Percentiles rank a stretch among this genome's conserved stretches.
These are phyloP conservation scores for Fusarium camptoceras DNA, from an alignment of 2,329 filamentous ascomycete genomes.

Conservation along the genomic window DNA sequence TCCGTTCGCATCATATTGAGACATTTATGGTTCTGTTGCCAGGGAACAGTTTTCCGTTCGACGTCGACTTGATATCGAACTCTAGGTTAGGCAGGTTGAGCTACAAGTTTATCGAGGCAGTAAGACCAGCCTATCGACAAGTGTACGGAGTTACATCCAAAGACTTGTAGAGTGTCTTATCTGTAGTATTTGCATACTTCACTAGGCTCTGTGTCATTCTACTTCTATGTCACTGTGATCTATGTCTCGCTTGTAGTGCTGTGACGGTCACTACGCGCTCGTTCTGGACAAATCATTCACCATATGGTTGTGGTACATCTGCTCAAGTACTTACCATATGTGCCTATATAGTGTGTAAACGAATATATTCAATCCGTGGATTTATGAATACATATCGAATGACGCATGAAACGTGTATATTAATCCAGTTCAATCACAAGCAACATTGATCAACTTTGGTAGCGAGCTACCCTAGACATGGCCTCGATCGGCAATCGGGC, in stretches of 20 bases:
- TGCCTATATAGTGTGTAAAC: neutral
- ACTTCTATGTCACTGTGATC: neutral
- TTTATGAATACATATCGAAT: neutral
- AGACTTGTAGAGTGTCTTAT: neutral
- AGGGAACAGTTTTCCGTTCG: neutral
- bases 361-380: accelerated
- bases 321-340: too few relatives aligned
- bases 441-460: neutral
- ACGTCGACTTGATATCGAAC: neutral
- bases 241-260: neutral
- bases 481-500: constrained; percentile 36
- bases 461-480: constrained; percentile 20
- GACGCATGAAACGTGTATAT: neutral
- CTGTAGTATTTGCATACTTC: neutral
- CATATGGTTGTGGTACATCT: too few relatives aligned
- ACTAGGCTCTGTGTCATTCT: neutral
- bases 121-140: neutral
- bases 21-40: neutral
- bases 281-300: too few relatives aligned
- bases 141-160: neutral
- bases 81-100: constrained; percentile 10
- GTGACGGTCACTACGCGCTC: too few relatives aligned
- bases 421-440: neutral
- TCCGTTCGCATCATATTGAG: neutral
- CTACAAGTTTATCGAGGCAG: neutral